These are phyloP conservation scores for Ogataea pignaliae DNA, from an alignment of 805 yeast genomes.

Conservation along the genomic window DNA sequence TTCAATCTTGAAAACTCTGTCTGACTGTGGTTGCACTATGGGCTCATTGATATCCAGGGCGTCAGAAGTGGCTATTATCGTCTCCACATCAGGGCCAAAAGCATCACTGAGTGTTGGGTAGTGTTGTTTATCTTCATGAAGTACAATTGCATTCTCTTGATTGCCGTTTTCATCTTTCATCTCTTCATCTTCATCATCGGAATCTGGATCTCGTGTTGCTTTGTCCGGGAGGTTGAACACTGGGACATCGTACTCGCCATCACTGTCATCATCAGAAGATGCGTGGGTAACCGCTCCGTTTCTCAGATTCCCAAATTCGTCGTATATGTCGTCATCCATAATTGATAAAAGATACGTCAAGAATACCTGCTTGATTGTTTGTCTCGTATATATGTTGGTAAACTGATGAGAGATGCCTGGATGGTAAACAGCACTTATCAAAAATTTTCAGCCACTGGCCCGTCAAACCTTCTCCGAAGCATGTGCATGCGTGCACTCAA, in stretches of 20 bases:
- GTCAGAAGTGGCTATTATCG: constrained; percentile 48
- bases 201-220: constrained; percentile 7
- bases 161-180: no score
- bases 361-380: no score
- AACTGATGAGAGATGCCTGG: no score
- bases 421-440: no score
- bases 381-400: no score
- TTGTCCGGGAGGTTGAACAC: constrained; percentile 5
- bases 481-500: no score
- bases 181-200: constrained; percentile 23
- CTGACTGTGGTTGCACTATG: constrained; percentile 49
- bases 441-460: no score
- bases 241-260: constrained; percentile 4
- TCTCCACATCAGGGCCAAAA: constrained; percentile 62
- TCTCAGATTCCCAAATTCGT: constrained; percentile 75
- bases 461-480: no score
- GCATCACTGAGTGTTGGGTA: constrained; percentile 41
- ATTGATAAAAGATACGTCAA: not conserved
- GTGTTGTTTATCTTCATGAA: constrained; percentile 42
- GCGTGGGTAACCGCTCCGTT: constrained; percentile 45
- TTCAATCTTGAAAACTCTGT: constrained; percentile 43
- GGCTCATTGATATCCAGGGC: constrained; percentile 51
- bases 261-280: constrained; percentile 19
- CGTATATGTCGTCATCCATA: constrained; percentile 68
- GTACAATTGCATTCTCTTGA: constrained; percentile 21